Conservation (phyloP, 129 eudicot species). For the Oenanthe sinensis region DNA sequence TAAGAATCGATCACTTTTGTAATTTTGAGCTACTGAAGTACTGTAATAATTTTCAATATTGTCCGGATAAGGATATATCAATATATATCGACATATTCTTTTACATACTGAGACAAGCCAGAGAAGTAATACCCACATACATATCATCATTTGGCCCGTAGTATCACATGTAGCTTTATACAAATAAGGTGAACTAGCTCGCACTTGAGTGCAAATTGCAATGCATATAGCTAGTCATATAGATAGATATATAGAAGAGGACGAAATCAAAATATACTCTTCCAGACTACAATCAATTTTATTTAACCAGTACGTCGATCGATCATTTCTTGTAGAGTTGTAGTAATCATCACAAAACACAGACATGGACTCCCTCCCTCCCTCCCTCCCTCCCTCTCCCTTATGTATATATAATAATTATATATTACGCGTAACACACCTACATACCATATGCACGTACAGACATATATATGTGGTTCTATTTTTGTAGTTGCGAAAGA, state of each 20-base stretch:
- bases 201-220: slow-evolving; percentile 27
- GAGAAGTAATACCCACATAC: background rate
- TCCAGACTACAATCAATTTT: background rate
- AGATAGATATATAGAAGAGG: background rate
- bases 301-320: background rate
- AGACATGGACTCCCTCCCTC: background rate
- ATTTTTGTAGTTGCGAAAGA: background rate
- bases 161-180: background rate
- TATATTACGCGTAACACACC: too few relatives aligned
- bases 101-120: background rate
- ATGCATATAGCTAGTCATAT: slow-evolving; percentile 7
- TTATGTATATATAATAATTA: too few relatives aligned
- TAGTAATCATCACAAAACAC: background rate
- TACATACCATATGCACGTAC: too few relatives aligned
- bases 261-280: background rate
- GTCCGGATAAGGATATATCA: background rate
- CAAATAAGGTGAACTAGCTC: background rate
- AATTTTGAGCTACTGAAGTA: background rate
- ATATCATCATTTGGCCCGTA: background rate
- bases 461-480: background rate
- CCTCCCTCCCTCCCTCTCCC: background rate
- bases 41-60: background rate
- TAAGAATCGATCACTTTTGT: background rate
- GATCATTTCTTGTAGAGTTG: background rate
- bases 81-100: background rate